Percentiles rank a stretch among this genome's conserved stretches.
Conservation (phyloP, 495 filamentous ascomycete genomes). For the Hyaloscypha finlandica region DNA sequence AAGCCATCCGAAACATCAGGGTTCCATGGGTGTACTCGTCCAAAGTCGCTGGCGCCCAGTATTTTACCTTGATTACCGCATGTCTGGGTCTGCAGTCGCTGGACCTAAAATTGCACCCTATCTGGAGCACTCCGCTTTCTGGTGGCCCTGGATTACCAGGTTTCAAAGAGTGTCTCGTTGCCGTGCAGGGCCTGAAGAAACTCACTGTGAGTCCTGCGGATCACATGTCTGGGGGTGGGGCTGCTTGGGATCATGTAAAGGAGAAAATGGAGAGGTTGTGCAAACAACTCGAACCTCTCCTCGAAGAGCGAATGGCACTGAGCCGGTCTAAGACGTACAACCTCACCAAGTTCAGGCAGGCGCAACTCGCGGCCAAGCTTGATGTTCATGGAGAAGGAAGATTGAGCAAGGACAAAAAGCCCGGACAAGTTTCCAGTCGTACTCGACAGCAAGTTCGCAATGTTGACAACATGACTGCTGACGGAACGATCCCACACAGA, state of each 20-base stretch:
- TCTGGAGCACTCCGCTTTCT: background rate
- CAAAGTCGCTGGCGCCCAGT: background rate
- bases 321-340: background rate
- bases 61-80: conserved; percentile 4
- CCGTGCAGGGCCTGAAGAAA: conserved; percentile 1
- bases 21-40: background rate
- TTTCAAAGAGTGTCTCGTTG: background rate
- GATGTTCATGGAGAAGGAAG: conserved; percentile 27
- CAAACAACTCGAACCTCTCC: background rate
- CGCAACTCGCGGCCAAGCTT: background rate
- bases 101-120: background rate
- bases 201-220: background rate
- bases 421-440: conserved; percentile 23
- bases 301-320: background rate
- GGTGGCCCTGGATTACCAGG: background rate
- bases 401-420: conserved; percentile 22
- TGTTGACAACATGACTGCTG: background rate
- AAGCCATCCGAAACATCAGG: conserved; percentile 7
- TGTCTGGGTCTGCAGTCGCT: conserved; percentile 10
- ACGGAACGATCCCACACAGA: conserved; percentile 12
- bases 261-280: background rate
- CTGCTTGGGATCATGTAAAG: background rate
- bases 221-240: background rate
- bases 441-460: conserved; percentile 18
- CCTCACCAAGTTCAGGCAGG: conserved; percentile 4